Base-by-base conservation (phyloP, 2,329 filamentous ascomycete species). In the Lasiodiplodia sp. region DNA sequence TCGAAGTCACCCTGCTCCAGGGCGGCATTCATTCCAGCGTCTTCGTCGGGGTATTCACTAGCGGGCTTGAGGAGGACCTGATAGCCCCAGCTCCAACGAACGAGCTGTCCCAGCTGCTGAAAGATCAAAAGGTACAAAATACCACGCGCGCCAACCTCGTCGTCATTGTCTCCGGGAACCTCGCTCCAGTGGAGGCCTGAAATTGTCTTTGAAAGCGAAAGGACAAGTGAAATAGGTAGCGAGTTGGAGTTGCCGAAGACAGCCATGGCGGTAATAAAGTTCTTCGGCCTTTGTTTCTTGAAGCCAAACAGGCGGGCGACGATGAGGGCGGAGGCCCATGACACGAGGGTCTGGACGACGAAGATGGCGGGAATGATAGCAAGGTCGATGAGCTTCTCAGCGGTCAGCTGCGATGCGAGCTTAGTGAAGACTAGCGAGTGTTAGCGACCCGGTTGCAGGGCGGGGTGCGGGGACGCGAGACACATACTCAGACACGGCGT, bases 221-320 rank as follows among this genome's bases (percentile, higher is more conserved):
- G 87, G 71, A 99, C 94, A 68, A 99, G 89, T 0, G 96, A 99
- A 70, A 99, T 98, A 0, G 96, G 96, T 23, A 99, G 87, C 21
- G 96, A 98, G 81, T 99, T 99, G 40, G 95, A 98, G 80, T 99
- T 99, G 74, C 95, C 96, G 79, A 99, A 99, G 60, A 98, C 89
- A 60, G 92, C 94, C 96, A 99, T 99, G 66, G 96, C 96, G 38
- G 93, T 92, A 52, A 99, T 92, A 76, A 99, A 99, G 82, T 99
- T 99, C 72, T 91, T 88, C 52, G 94, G 92, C 71, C 95, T 89
- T 60, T 68, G 49, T 79, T 92, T 94, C 74, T 89, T 89, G 81
- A 99, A 94, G 18, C 92, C 86, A 78, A 94, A 97, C 60, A 89
- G 83, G 80, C 88, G 91, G 21, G 92, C 88, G 67, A 98, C 87